These are phyloP conservation scores for Fusarium gaditjirri DNA, from an alignment of 2,329 filamentous ascomycete genomes.

Conservation along the genomic window DNA sequence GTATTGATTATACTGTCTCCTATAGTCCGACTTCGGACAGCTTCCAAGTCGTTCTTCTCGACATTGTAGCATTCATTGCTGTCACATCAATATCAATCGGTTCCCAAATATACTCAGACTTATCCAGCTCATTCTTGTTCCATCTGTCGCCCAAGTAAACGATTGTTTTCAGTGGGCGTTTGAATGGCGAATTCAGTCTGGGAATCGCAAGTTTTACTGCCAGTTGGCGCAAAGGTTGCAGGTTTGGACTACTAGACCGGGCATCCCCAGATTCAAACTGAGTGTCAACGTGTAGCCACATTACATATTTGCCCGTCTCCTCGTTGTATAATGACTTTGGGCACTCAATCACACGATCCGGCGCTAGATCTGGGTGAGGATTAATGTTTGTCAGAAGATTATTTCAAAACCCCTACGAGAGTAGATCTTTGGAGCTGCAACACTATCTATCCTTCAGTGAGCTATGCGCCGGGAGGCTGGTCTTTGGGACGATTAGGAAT, in stretches of 20 bases:
- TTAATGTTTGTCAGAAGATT: neutral
- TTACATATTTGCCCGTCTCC: conserved; percentile 68
- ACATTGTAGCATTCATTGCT: neutral
- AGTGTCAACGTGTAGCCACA: conserved; percentile 74
- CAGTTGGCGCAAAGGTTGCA: neutral
- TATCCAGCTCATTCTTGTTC: neutral
- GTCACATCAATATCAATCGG: neutral
- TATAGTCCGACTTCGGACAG: neutral
- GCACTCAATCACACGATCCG: neutral
- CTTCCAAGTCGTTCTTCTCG: neutral
- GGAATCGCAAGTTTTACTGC: neutral
- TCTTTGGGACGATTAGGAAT: neutral
- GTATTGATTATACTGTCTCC: neutral
- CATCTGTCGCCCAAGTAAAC: neutral
- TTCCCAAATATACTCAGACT: neutral
- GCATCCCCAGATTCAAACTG: conserved; percentile 67
- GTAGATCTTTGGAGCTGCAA: neutral
- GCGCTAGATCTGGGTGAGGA: neutral
- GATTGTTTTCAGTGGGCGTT: accelerated
- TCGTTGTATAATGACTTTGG: conserved; percentile 77
- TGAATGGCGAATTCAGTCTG: neutral
- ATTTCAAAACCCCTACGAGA: neutral
- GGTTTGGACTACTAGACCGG: conserved; percentile 61
- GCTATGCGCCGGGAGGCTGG: neutral
- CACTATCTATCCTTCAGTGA: neutral